A percentile compares a stretch with the other conserved stretches of the same genome.
Evolutionary conservation across 2,329 filamentous ascomycete genomes (phyloP).

Genomic region (Alternaria rosae): DNA sequence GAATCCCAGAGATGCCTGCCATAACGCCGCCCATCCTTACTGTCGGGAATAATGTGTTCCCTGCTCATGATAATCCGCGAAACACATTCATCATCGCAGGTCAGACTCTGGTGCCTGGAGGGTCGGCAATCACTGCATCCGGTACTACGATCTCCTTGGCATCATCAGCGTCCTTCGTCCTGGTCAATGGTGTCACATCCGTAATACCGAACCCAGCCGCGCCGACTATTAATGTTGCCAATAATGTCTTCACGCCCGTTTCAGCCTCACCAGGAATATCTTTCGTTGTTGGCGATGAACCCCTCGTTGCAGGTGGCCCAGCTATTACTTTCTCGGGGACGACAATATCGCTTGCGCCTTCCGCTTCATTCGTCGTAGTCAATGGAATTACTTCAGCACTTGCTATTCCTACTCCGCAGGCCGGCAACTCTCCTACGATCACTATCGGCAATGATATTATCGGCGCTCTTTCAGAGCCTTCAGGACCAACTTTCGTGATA

Average conservation of each 20-base stretch:
- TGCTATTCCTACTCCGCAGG: slow-evolving; percentile 23
- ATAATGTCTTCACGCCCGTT: slow-evolving; percentile 32
- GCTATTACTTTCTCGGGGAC: slow-evolving; percentile 41
- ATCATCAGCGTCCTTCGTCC: slow-evolving; percentile 35
- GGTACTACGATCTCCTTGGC: slow-evolving; percentile 43
- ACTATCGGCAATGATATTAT: slow-evolving; percentile 27
- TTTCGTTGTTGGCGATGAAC: slow-evolving; percentile 49
- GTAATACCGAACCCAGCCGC: slow-evolving; percentile 36
- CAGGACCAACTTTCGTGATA: slow-evolving; percentile 40
- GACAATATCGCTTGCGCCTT: slow-evolving; percentile 39
- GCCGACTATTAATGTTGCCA: slow-evolving; percentile 39
- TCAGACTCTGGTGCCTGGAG: slow-evolving; percentile 46
- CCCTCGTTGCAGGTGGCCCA: slow-evolving; percentile 45
- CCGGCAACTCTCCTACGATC: slow-evolving; percentile 29
- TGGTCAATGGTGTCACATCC: slow-evolving; percentile 45
- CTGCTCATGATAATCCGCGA: slow-evolving; percentile 33
- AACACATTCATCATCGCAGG: slow-evolving; percentile 49
- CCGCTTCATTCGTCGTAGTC: slow-evolving; percentile 38
- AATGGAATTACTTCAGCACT: slow-evolving; percentile 46
- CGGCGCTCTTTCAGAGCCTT: slow-evolving; percentile 11
- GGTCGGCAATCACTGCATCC: slow-evolving; percentile 39
- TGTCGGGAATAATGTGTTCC: slow-evolving; percentile 29
- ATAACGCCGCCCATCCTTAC: slow-evolving; percentile 28
- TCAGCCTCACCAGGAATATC: slow-evolving; percentile 39
- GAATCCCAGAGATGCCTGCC: slow-evolving; percentile 23